Evolutionary conservation across 768 basidiomycete genomes (phyloP).

Genomic region (Lactifluus echinatus): DNA sequence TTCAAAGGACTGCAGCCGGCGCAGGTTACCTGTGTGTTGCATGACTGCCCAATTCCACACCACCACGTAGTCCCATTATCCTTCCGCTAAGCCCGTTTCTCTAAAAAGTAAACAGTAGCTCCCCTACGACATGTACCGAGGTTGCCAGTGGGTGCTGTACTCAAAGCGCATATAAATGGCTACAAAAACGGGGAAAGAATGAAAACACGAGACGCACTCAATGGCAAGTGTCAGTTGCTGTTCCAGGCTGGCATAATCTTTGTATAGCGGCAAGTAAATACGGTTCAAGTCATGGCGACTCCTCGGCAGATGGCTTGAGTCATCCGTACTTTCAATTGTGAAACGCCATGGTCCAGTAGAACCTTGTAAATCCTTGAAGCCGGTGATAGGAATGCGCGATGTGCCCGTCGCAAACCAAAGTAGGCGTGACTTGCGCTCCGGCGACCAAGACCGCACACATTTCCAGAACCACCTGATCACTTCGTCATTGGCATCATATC

Average conservation of each 20-base stretch:
- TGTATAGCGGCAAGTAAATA: slow-evolving; percentile 94
- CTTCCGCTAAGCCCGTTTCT: too few species aligned
- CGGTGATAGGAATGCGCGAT: slow-evolving; percentile 94
- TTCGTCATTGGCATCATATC: slow-evolving; percentile 89
- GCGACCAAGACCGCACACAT: slow-evolving; percentile 94
- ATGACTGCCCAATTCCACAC: too few species aligned
- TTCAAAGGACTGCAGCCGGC: too few species aligned
- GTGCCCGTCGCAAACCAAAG: slow-evolving; percentile 97
- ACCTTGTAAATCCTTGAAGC: slow-evolving; percentile 97
- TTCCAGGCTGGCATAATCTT: slow-evolving; percentile 88
- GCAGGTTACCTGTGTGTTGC: too few species aligned
- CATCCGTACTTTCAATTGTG: slow-evolving; percentile 97
- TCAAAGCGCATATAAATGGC: too few species aligned
- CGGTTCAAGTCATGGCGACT: slow-evolving; percentile 94
- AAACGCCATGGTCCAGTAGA: slow-evolving; percentile 95
- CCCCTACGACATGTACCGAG: too few species aligned
- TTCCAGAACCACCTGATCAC: slow-evolving; percentile 99
- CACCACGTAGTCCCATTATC: too few species aligned
- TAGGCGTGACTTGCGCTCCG: slow-evolving; percentile 93
- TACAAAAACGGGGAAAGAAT: too few species aligned
- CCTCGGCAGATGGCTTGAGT: slow-evolving; percentile 93
- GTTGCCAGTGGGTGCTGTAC: too few species aligned
- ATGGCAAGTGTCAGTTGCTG: slow-evolving; percentile 92
- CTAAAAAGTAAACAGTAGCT: too few species aligned
- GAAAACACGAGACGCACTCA: slow-evolving; percentile 51